Conservation (phyloP, 2,329 filamentous ascomycete genomes). For the Trichoderma cornu-damae region DNA sequence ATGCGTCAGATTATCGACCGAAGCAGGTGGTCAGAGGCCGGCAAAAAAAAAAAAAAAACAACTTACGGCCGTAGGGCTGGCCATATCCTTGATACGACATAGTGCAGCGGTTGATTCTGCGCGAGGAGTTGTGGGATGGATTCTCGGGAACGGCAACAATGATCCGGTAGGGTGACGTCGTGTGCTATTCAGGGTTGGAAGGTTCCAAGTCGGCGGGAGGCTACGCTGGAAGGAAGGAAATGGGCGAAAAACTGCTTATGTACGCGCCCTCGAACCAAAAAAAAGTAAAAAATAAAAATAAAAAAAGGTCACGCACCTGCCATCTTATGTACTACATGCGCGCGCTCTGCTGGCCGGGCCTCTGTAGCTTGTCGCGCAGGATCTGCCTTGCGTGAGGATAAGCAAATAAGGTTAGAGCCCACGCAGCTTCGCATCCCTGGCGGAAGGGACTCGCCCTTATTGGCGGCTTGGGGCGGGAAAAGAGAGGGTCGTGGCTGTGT, state of each 20-base stretch:
- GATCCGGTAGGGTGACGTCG: neutral
- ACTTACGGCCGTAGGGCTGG: slow-evolving; percentile 36
- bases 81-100: slow-evolving; percentile 36
- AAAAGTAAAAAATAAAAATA: too few species aligned
- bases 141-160: too few species aligned
- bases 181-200: neutral
- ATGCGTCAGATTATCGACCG: slow-evolving; percentile 20
- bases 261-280: neutral
- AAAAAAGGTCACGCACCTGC: neutral
- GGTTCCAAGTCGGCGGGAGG: neutral
- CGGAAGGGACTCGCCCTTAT: neutral
- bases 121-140: neutral
- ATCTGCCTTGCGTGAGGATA: slow-evolving; percentile 17
- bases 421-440: slow-evolving; percentile 5
- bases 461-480: neutral
- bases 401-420: slow-evolving; percentile 15
- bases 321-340: neutral
- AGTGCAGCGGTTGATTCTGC: neutral
- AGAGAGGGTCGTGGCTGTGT: slow-evolving; percentile 17
- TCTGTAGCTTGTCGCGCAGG: slow-evolving; percentile 4
- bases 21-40: neutral
- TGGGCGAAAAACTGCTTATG: slow-evolving; percentile 6
- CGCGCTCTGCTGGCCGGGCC: neutral
- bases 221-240: neutral
- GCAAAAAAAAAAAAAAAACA: neutral